Evolutionary conservation across 2,329 filamentous ascomycete species (phyloP).

Genomic region (Eutypa lata): DNA sequence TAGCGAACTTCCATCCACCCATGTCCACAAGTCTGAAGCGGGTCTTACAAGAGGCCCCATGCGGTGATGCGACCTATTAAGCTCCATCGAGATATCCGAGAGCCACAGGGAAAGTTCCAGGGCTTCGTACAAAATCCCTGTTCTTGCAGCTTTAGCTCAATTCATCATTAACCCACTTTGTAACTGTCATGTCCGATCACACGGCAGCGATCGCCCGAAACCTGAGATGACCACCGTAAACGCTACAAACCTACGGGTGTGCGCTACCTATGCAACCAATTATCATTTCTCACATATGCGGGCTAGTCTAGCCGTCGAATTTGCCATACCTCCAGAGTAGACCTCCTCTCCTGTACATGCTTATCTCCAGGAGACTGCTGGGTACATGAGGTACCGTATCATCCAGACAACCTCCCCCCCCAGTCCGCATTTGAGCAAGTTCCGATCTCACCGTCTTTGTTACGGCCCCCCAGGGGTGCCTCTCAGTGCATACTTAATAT

Average conservation of each 20-base stretch:
- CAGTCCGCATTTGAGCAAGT: not conserved
- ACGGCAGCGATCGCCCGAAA: conserved; percentile 9
- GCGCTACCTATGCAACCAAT: not conserved
- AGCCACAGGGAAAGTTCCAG: not conserved
- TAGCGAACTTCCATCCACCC: not conserved
- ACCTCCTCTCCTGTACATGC: no score
- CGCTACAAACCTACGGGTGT: conserved; percentile 5
- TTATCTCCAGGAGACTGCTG: no score
- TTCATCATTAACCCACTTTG: not conserved
- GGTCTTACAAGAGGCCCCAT: conserved; percentile 1
- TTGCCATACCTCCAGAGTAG: not conserved
- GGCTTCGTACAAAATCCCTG: not conserved
- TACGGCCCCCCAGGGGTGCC: no score
- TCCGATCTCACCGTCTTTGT: not conserved
- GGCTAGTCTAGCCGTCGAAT: not conserved
- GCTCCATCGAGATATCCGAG: not conserved
- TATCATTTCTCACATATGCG: not conserved
- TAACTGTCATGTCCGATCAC: conserved; percentile 5
- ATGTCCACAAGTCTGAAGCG: not conserved
- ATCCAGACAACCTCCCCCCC: not conserved
- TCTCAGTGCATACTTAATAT: no score
- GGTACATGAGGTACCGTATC: not conserved
- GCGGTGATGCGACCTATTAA: conserved; percentile 6
- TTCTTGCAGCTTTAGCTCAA: not conserved
- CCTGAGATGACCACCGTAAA: conserved; percentile 1